Conservation (phyloP, 352 stramenopile species). For the Pythium aristosporum region DNA sequence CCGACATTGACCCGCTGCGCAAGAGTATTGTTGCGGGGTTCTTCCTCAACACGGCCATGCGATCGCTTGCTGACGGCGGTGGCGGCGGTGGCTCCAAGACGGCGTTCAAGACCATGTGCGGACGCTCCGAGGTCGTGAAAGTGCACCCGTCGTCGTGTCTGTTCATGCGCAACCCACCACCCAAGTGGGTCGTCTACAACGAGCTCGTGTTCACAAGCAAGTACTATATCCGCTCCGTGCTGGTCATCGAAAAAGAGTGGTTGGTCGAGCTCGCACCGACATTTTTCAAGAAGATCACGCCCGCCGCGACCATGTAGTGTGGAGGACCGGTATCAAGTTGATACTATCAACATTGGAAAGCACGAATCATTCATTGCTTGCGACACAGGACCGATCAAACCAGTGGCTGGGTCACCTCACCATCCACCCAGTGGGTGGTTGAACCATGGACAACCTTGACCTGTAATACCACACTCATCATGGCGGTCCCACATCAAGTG, state of each 20-base stretch:
- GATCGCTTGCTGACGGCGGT: constrained; percentile 67
- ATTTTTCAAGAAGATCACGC: constrained; percentile 77
- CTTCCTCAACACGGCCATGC: constrained; percentile 89
- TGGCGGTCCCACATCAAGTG: too few species aligned
- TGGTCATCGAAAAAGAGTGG: constrained; percentile 90
- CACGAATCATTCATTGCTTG: too few species aligned
- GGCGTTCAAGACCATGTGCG: constrained; percentile 86
- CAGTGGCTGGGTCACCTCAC: too few species aligned
- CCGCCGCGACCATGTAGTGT: constrained; percentile 9
- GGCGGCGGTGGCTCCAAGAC: constrained; percentile 68
- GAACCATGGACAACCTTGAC: too few species aligned
- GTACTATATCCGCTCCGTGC: constrained; percentile 87
- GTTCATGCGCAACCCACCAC: constrained; percentile 87
- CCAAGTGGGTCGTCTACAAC: constrained; percentile 88
- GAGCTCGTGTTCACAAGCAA: constrained; percentile 91
- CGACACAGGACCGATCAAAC: too few species aligned
- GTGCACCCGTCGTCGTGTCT: constrained; percentile 88
- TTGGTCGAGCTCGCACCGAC: constrained; percentile 78
- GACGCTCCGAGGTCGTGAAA: constrained; percentile 79
- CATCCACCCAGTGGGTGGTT: too few species aligned
- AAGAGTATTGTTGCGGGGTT: constrained; percentile 88
- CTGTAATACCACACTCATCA: too few species aligned
- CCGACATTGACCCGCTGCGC: constrained; percentile 80
- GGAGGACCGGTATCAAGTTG: too few species aligned
- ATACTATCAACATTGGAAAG: too few species aligned